Evolutionary conservation across 1,139 yeast species (phyloP).

Genomic region (Lodderomyces oxycetoniae): DNA sequence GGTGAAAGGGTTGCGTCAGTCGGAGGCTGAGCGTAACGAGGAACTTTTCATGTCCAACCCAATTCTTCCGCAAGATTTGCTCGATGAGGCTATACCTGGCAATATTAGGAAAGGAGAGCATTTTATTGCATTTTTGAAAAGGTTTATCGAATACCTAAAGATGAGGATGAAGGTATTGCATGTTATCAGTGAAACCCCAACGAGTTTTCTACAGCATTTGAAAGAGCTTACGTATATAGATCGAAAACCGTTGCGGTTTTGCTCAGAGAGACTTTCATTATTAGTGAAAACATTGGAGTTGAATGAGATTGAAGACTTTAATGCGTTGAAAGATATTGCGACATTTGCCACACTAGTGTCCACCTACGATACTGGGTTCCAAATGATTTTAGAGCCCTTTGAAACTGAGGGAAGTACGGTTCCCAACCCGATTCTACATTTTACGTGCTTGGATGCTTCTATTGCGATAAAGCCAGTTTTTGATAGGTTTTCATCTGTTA

Average conservation of each 20-base stretch:
- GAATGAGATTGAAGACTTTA: conserved; percentile 83
- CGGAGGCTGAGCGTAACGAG: conserved; percentile 69
- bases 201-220: conserved; percentile 84
- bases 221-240: conserved; percentile 92
- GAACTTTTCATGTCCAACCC: conserved; percentile 88
- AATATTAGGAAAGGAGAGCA: conserved; percentile 96
- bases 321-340: conserved; percentile 91
- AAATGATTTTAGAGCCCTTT: conserved; percentile 87
- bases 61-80: conserved; percentile 73
- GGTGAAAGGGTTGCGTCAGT: conserved; percentile 81
- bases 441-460: conserved; percentile 94
- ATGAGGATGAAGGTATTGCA: conserved; percentile 97
- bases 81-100: conserved; percentile 95
- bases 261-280: conserved; percentile 85
- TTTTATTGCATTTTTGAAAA: conserved; percentile 83
- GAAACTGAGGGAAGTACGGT: conserved; percentile 97
- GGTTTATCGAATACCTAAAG: conserved; percentile 90
- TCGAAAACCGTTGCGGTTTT: conserved; percentile 81
- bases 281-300: conserved; percentile 86
- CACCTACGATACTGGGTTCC: conserved; percentile 91
- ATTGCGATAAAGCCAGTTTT: conserved; percentile 97
- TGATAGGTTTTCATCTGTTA: conserved; percentile 88
- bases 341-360: conserved; percentile 95
- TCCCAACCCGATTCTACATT: conserved; percentile 93
- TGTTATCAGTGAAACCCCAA: conserved; percentile 95